Evolutionary conservation across 352 stramenopile genomes (phyloP).

Genomic region (Globisporangium perplexum): DNA sequence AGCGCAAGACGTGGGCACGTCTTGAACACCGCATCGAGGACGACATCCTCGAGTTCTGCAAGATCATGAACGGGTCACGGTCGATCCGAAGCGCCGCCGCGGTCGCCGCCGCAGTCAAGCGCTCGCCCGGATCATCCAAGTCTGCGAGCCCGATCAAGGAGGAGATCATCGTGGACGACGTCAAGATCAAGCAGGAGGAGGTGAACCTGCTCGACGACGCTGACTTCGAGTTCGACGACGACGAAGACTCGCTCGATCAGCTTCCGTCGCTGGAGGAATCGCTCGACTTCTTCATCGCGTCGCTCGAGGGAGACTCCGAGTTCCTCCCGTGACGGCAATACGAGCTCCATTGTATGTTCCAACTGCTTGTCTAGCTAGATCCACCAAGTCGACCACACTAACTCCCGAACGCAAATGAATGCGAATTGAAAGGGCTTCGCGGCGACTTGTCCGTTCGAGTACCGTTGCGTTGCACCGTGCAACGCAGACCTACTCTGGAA

Average conservation of each 20-base stretch:
- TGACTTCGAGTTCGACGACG: background rate
- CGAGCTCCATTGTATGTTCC: background rate
- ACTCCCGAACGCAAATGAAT: background rate
- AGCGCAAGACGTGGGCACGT: conserved; percentile 35
- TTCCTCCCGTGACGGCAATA: background rate
- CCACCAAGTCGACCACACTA: background rate
- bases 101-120: background rate
- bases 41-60: conserved; percentile 18
- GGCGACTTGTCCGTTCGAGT: background rate
- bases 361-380: background rate
- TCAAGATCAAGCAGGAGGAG: conserved; percentile 6
- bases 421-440: background rate
- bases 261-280: conserved; percentile 24
- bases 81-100: conserved; percentile 1
- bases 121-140: background rate
- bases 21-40: conserved; percentile 59
- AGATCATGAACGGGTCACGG: background rate
- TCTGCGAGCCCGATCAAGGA: background rate
- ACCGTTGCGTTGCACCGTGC: too few relatives aligned
- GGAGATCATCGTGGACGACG: background rate
- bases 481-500: background rate
- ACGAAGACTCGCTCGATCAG: conserved; percentile 1
- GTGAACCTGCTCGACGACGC: background rate
- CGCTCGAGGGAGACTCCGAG: background rate
- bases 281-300: conserved; percentile 24